phyloP scores from a whole-genome alignment of 2,329 filamentous ascomycete species.

The Aureobasidium sp. region DNA sequence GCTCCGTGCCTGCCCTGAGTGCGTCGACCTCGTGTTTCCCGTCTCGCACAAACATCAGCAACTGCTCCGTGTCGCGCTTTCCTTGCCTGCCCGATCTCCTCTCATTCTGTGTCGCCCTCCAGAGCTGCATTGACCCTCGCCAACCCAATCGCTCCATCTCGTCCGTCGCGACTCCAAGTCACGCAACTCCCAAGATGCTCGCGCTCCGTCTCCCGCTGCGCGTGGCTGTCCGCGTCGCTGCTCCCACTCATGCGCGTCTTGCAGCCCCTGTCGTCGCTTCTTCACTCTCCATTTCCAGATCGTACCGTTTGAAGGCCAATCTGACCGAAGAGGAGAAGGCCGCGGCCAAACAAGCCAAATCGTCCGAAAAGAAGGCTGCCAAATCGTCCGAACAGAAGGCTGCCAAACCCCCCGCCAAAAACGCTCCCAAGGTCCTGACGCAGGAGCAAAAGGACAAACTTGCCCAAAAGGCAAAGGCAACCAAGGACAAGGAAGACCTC shows the following conservation, averaged over 20 bases:
- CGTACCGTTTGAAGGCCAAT: constrained; percentile 1
- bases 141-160: background rate
- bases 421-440: constrained; percentile 1
- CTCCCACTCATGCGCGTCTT: background rate
- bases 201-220: constrained; percentile 16
- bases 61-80: background rate
- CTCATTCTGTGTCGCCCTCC: background rate
- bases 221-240: constrained; percentile 3
- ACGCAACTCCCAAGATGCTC: constrained; percentile 15
- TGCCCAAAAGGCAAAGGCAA: constrained; percentile 28
- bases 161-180: background rate
- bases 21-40: constrained; percentile 5
- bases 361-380: background rate
- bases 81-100: background rate
- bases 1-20: background rate
- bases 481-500: constrained; percentile 26
- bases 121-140: background rate
- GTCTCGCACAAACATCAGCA: background rate
- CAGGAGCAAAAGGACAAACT: constrained; percentile 20
- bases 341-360: background rate
- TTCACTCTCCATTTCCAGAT: background rate
- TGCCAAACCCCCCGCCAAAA: constrained; percentile 4
- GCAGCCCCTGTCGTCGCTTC: constrained; percentile 3
- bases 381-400: background rate
- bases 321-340: constrained; percentile 10